Conservation (phyloP, 768 basidiomycete species). For the Calvatia gigantea region DNA sequence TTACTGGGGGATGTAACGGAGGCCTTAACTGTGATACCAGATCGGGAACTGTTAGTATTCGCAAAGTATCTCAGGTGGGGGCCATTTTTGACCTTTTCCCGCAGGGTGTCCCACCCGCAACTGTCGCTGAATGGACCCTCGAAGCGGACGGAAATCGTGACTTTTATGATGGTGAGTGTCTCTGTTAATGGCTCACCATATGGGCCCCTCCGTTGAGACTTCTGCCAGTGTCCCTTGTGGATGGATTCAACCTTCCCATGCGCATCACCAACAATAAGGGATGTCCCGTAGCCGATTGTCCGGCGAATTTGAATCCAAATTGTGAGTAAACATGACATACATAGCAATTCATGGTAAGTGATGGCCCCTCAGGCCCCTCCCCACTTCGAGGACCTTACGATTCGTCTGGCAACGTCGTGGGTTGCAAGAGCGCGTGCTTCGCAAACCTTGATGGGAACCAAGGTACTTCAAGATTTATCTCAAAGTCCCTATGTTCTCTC, state of each 20-base stretch:
- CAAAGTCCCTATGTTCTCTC: not conserved
- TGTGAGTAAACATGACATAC: slow-evolving; percentile 14
- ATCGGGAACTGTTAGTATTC: slow-evolving; percentile 41
- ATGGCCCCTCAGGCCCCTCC: slow-evolving; percentile 25
- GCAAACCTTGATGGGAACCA: slow-evolving; percentile 28
- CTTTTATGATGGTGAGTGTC: slow-evolving; percentile 53
- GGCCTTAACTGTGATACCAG: slow-evolving; percentile 48
- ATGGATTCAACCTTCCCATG: slow-evolving; percentile 63
- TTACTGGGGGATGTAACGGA: slow-evolving; percentile 61
- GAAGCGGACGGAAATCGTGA: slow-evolving; percentile 39
- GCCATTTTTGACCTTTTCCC: not conserved
- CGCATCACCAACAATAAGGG: slow-evolving; percentile 51
- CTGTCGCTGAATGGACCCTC: slow-evolving; percentile 66
- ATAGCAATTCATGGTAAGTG: not conserved
- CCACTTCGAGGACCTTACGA: slow-evolving; percentile 51
- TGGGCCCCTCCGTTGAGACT: not conserved
- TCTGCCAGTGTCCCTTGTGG: slow-evolving; percentile 54
- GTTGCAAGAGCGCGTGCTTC: slow-evolving; percentile 57
- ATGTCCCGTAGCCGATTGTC: slow-evolving; percentile 53
- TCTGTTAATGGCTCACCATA: not conserved
- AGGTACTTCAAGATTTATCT: slow-evolving; percentile 12
- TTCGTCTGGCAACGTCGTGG: slow-evolving; percentile 47
- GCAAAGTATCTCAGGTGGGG: not conserved
- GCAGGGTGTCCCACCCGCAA: slow-evolving; percentile 65
- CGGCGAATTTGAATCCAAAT: slow-evolving; percentile 55